Base-by-base conservation (phyloP, 768 basidiomycete species). In the Russula emetica region DNA sequence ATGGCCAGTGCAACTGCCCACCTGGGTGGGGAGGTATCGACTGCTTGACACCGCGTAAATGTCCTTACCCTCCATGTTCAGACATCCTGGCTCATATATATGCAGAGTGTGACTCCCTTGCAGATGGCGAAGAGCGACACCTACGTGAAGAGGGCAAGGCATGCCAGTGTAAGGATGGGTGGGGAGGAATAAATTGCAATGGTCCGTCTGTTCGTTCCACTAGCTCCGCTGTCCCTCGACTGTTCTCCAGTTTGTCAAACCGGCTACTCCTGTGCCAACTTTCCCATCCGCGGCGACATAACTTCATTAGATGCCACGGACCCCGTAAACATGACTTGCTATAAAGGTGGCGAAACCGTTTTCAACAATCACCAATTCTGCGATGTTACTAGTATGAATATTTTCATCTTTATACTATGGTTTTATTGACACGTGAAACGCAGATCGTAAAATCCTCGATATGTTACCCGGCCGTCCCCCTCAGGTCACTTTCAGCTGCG, bases 11-110 rank as follows among this genome's bases (percentile, higher is more conserved):
- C 76, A 87, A 93, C 71, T 99, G 97, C 71, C 94, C 94, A 1
- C 83, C 92, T 47, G 97, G 97, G n/a, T 99, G 95, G 86, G 92
- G 94, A 52, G 97, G 97, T 1, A 88, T 94, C 42, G 96, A 98
- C 71, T 99, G 97, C 76, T 76, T 97, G 58, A 83, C 84, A 9
- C 96, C 97, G 24, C 88, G 95, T 97, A 75, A 54, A 92, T 82
- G 16, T 6, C 22, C 49, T 32, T 32, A 10, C 8, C 36, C 10
- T 30, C 22, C 42, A 9, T 30, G 26, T 13, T 28, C n/a, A 10
- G 28, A 47, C 18, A 58, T 34, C n/a, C 20, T 32, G 1, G 38
- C 22, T 18, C 44, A 22, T 45, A 18, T 26, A 34, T 36, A 44
- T 30, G 10, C 63, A 97, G 94, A 97, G 71, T 98, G 96, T 69